Conservation (phyloP, 2,329 filamentous ascomycete species). For the Epichloe uncinata region DNA sequence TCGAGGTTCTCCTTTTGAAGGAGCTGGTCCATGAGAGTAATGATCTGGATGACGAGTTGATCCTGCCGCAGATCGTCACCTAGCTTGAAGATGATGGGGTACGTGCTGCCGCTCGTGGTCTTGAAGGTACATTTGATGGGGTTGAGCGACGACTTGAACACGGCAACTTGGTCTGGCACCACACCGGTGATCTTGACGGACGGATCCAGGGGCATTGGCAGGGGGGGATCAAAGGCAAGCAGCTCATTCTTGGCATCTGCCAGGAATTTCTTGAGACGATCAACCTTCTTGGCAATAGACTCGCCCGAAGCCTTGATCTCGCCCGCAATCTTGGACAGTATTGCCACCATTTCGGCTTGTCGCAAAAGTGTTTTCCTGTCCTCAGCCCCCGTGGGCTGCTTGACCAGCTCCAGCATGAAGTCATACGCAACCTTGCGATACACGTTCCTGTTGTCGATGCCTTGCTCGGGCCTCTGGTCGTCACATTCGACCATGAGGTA, state of each 20-base stretch:
- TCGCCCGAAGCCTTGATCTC: slow-evolving; percentile 75
- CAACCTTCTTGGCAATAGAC: slow-evolving; percentile 66
- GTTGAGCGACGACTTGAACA: slow-evolving; percentile 91
- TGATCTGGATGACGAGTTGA: slow-evolving; percentile 92
- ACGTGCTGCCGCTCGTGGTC: slow-evolving; percentile 61
- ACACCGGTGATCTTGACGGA: slow-evolving; percentile 66
- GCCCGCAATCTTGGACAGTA: slow-evolving; percentile 77
- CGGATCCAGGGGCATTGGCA: slow-evolving; percentile 82
- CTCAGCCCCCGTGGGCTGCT: slow-evolving; percentile 54
- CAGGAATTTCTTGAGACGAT: slow-evolving; percentile 71
- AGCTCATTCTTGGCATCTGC: slow-evolving; percentile 87
- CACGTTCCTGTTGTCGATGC: slow-evolving; percentile 63
- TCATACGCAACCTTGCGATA: slow-evolving; percentile 92
- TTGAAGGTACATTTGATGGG: slow-evolving; percentile 88
- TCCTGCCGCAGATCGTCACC: slow-evolving; percentile 94
- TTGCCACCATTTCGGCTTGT: slow-evolving; percentile 79
- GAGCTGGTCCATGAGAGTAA: slow-evolving; percentile 93
- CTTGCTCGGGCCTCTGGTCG: slow-evolving; percentile 64
- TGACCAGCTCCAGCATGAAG: slow-evolving; percentile 81
- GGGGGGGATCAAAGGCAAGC: slow-evolving; percentile 64
- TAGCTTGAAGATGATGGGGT: slow-evolving; percentile 93
- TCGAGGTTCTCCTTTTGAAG: slow-evolving; percentile 94
- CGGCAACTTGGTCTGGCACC: slow-evolving; percentile 69
- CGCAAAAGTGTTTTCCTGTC: slow-evolving; percentile 64
- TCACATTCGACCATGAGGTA: slow-evolving; percentile 97